Conservation (phyloP, 139 green algal species). For the Coelastrella sp. region DNA sequence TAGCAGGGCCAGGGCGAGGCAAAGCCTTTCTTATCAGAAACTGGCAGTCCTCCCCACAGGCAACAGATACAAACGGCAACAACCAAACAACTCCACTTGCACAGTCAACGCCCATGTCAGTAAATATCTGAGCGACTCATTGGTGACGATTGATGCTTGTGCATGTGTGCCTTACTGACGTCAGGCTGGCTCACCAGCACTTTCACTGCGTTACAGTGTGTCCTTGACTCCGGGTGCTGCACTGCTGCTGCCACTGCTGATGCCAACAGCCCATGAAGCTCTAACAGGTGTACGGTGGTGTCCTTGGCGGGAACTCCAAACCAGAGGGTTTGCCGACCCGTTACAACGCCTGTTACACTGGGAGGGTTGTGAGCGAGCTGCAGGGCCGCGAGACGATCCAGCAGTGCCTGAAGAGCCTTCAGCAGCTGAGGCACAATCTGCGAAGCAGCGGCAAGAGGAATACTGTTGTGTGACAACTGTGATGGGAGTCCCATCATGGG, state of each 20-base stretch:
- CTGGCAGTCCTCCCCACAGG: neutral
- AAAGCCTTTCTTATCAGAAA: neutral
- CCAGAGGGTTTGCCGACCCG: neutral
- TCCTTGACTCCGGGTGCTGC: neutral
- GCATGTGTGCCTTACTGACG: too few relatives aligned
- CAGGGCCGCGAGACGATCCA: constrained; percentile 31
- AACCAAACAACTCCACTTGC: neutral
- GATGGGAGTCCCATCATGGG: neutral
- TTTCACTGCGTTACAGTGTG: neutral
- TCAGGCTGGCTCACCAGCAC: neutral
- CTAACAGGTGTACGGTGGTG: neutral
- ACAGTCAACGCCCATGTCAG: too few relatives aligned
- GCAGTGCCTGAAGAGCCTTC: constrained; percentile 7
- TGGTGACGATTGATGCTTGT: too few relatives aligned
- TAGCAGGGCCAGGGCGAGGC: neutral
- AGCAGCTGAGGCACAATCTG: constrained; percentile 46
- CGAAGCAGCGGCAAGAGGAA: neutral
- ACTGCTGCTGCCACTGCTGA: neutral
- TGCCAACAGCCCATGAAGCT: neutral
- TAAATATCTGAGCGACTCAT: too few relatives aligned
- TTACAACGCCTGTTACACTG: neutral
- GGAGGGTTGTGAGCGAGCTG: constrained; percentile 20
- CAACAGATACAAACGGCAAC: neutral
- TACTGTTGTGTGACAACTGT: neutral
- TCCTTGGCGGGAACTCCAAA: neutral